Evolutionary conservation across 2,329 filamentous ascomycete genomes (phyloP), one percentile per base, ranked within the genome.

Genomic region (Fusarium cyanostomum): DNA sequence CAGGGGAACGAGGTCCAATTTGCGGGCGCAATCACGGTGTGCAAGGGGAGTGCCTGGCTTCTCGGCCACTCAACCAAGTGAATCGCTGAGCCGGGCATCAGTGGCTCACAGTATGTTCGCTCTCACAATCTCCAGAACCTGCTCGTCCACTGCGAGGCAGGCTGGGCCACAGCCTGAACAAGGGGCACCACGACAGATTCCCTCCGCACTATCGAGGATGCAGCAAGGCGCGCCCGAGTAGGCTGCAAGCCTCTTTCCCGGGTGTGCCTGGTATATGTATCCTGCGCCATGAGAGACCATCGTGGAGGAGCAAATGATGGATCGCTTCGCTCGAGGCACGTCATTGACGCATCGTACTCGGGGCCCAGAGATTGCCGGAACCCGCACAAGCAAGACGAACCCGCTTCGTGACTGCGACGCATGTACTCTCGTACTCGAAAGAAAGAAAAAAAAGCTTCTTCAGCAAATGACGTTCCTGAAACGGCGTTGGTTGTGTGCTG

Each of bases 391-490:
- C 27, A 27, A 35, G 37, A 37, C 35, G n/a, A 31, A 24, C 46
- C 26, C 34, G 34, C 35, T 31, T 6, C 21, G 21, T 21, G 21
- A 21, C 21, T 4, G 21, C 21, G 21, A 21, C 21, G n/a, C n/a
- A 28, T 21, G 24, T 18, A 26, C 33, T 28, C 21, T 31, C 34
- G 33, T n/a, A 39, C 27, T 49, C 39, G 21, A 56, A 44, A 27
- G n/a, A 37, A 15, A 35, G 33, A 33, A 56, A 52, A 53, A 54
- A 61, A 53, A 43, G 51, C 45, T 42, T 37, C 55, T 55, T 53
- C 50, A 49, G 57, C 59, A 61, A 71, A 71, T 70, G 66, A 69
- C 56, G 68, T 71, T 71, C 68, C 68, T 71, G 68, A 71, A 71
- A 71, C 68, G 57, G 56, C 56, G 49, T 62, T 63, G 68, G 58